phyloP scores from a whole-genome alignment of 139 green algal species.

The Auxenochlorella pyrenoidosa region DNA sequence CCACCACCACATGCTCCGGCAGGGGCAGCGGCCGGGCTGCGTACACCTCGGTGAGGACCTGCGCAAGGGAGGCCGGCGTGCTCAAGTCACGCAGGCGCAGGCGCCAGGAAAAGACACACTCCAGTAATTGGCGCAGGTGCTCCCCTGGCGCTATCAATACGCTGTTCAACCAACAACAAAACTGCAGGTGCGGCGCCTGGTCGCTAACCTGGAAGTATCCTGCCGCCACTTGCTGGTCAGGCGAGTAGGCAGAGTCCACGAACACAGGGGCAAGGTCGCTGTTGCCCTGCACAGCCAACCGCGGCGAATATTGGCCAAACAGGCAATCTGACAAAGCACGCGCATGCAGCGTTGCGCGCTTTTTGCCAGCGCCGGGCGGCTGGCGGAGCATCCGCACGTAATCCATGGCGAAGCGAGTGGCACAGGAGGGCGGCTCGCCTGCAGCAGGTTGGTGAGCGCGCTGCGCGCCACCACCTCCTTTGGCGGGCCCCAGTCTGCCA shows the following conservation, averaged over 20 bases:
- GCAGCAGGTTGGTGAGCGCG: slow-evolving; percentile 71
- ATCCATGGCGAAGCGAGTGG: too few species aligned
- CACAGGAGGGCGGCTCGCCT: background rate
- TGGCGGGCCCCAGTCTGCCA: slow-evolving; percentile 35
- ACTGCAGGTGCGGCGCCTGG: too few species aligned
- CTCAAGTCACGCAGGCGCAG: too few species aligned
- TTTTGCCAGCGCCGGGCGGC: too few species aligned
- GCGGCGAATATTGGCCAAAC: too few species aligned
- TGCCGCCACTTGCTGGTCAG: slow-evolving; percentile 57
- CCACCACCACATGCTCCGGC: slow-evolving; percentile 77
- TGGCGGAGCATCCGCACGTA: background rate
- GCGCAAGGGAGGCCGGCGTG: background rate
- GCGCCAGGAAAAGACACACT: too few species aligned
- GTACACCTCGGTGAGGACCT: slow-evolving; percentile 85
- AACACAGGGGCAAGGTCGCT: slow-evolving; percentile 60
- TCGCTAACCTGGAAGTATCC: slow-evolving; percentile 76
- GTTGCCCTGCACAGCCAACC: slow-evolving; percentile 49
- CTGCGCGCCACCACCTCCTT: slow-evolving; percentile 54
- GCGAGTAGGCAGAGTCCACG: slow-evolving; percentile 83
- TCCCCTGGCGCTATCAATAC: too few species aligned
- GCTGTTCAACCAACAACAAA: too few species aligned
- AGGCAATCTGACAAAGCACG: too few species aligned
- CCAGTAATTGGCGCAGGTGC: too few species aligned
- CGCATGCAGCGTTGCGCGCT: too few species aligned
- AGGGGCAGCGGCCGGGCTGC: slow-evolving; percentile 54